These are phyloP conservation scores for Daldinia concentrica DNA, from an alignment of 495 filamentous ascomycete genomes.

Conservation along the genomic window DNA sequence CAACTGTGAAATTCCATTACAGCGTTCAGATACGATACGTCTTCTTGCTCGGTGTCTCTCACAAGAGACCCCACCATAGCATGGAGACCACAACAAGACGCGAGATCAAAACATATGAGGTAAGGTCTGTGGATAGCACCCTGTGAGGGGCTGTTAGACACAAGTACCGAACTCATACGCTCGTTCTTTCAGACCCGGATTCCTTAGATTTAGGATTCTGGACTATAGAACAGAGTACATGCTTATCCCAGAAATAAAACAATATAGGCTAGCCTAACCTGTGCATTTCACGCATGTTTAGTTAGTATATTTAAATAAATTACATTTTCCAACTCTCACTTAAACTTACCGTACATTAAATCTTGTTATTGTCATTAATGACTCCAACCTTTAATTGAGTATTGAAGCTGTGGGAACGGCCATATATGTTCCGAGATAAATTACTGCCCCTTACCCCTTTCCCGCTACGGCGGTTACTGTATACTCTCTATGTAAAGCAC, in stretches of 20 bases:
- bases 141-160: conserved; percentile 28
- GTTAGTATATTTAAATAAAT: too few species aligned
- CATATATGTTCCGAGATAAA: too few species aligned
- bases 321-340: too few species aligned
- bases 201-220: conserved; percentile 60
- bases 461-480: too few species aligned
- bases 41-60: conserved; percentile 50
- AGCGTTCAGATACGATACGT: conserved; percentile 64
- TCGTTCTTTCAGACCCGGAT: conserved; percentile 63
- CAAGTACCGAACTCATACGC: conserved; percentile 42
- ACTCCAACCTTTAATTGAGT: too few species aligned
- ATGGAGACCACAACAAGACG: conserved; percentile 59
- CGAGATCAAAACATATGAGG: conserved; percentile 51
- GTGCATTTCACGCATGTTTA: too few species aligned
- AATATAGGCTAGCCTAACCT: neutral
- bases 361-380: too few species aligned
- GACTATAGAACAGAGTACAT: conserved; percentile 67
- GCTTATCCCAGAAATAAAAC: conserved; percentile 2
- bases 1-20: neutral
- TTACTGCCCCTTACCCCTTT: too few species aligned
- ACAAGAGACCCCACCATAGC: conserved; percentile 47
- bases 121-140: conserved; percentile 35
- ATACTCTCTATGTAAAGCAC: too few species aligned
- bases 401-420: too few species aligned
- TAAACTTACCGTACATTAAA: too few species aligned